Conservation (phyloP, 495 filamentous ascomycete species). For the Rostrohypoxylon terebratum region DNA sequence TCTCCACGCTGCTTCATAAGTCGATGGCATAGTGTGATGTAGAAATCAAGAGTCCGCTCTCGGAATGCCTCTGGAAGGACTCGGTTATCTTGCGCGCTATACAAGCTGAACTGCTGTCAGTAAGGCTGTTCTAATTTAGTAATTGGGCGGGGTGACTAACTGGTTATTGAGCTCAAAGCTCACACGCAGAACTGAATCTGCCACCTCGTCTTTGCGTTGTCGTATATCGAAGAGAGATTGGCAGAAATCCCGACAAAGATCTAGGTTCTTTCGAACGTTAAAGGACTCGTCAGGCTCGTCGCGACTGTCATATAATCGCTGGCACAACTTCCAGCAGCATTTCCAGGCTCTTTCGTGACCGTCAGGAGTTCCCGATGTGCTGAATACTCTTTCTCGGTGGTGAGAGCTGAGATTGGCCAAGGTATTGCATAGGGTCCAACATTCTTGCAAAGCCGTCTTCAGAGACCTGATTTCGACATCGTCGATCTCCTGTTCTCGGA, state of each 20-base stretch:
- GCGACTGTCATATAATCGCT: constrained; percentile 83
- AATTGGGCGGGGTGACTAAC: constrained; percentile 45
- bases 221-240: constrained; percentile 88
- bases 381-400: constrained; percentile 82
- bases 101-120: constrained; percentile 64
- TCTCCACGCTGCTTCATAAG: constrained; percentile 91
- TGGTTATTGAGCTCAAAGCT: constrained; percentile 97
- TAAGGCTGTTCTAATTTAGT: not conserved
- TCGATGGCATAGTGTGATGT: constrained; percentile 90
- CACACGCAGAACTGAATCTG: constrained; percentile 87
- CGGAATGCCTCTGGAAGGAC: constrained; percentile 87
- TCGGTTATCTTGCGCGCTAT: constrained; percentile 85
- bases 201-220: constrained; percentile 75
- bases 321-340: constrained; percentile 90
- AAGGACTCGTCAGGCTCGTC: constrained; percentile 74
- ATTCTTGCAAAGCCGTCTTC: constrained; percentile 83
- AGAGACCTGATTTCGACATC: constrained; percentile 75
- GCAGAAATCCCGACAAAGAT: constrained; percentile 91
- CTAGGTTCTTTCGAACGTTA: constrained; percentile 81
- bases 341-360: constrained; percentile 89
- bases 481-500: constrained; percentile 61
- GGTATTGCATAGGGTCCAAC: constrained; percentile 95
- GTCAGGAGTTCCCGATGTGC: constrained; percentile 73
- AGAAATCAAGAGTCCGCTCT: constrained; percentile 91
- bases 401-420: constrained; percentile 85